Conservation (phyloP, 2,329 filamentous ascomycete genomes). For the Fusarium oligoseptatum region DNA sequence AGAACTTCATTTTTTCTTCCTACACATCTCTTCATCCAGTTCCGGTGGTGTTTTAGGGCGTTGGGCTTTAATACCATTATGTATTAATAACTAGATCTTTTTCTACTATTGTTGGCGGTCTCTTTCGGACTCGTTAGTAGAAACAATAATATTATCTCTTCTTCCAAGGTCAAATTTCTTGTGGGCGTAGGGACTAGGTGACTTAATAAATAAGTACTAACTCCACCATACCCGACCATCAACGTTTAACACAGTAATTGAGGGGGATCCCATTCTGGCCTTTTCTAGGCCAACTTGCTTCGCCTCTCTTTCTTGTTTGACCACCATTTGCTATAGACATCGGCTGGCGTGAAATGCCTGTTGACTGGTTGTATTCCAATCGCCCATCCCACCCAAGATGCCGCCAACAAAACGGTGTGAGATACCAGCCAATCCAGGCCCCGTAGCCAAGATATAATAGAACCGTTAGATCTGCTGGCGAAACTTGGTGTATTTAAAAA, state of each 20-base stretch:
- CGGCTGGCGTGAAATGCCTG: constrained; percentile 8
- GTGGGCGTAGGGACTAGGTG: too few relatives aligned
- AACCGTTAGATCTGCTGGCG: rapidly evolving
- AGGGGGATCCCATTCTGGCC: neutral
- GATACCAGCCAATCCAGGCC: neutral
- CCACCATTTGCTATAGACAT: neutral
- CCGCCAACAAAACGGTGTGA: neutral
- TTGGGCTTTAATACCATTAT: too few relatives aligned
- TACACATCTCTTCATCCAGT: too few relatives aligned
- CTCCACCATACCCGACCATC: too few relatives aligned
- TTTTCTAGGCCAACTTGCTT: neutral
- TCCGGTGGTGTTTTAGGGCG: too few relatives aligned
- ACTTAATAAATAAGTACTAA: too few relatives aligned
- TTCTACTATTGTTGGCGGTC: too few relatives aligned
- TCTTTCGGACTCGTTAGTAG: too few relatives aligned
- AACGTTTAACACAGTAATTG: neutral
- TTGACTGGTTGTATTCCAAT: constrained; percentile 11
- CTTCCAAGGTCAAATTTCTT: too few relatives aligned
- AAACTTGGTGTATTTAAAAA: constrained; percentile 32
- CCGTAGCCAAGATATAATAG: neutral
- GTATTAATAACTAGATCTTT: too few relatives aligned
- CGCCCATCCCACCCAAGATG: constrained; percentile 5
- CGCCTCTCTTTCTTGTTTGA: neutral
- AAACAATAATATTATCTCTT: too few relatives aligned
- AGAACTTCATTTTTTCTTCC: neutral